Percentiles rank a stretch among this genome's conserved stretches.
phyloP scores from a whole-genome alignment of 768 basidiomycete species.

The Tephrocybe rancida region DNA sequence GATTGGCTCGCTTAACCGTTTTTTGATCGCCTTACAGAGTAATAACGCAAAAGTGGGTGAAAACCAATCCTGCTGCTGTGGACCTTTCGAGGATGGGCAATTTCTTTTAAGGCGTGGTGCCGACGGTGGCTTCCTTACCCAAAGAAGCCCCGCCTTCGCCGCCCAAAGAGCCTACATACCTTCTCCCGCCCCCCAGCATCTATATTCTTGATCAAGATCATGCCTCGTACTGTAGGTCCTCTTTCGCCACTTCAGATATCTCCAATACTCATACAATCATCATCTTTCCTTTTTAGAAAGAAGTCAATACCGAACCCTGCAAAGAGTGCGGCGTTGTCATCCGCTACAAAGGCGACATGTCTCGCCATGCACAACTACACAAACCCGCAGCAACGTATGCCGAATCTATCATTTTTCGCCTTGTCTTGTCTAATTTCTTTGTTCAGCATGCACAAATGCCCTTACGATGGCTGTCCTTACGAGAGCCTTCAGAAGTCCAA shows the following conservation, averaged over 20 bases:
- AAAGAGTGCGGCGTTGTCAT: constrained; percentile 16
- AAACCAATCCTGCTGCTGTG: constrained; percentile 19
- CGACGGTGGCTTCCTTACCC: not conserved
- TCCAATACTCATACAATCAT: not conserved
- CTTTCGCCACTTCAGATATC: not conserved
- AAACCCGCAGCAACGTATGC: not conserved
- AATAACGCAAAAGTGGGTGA: constrained; percentile 17
- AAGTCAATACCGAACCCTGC: constrained; percentile 19
- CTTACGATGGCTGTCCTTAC: constrained; percentile 26
- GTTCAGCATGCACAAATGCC: constrained; percentile 29
- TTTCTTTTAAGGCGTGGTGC: constrained; percentile 9
- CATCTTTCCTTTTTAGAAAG: constrained; percentile 11
- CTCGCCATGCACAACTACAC: constrained; percentile 20
- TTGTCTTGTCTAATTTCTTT: not conserved
- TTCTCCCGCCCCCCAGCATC: not conserved
- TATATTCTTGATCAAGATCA: constrained; percentile 10
- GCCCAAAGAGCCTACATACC: not conserved
- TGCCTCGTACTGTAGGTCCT: constrained; percentile 13
- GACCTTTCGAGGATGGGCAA: constrained; percentile 4
- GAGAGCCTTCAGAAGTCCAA: constrained; percentile 33
- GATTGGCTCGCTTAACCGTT: constrained; percentile 20
- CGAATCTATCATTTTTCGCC: not conserved
- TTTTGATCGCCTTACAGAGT: constrained; percentile 16
- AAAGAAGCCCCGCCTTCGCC: not conserved
- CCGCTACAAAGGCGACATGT: constrained; percentile 19